Evolutionary conservation across 2,329 filamentous ascomycete genomes (phyloP).

Genomic region (Lecanosticta acicola): DNA sequence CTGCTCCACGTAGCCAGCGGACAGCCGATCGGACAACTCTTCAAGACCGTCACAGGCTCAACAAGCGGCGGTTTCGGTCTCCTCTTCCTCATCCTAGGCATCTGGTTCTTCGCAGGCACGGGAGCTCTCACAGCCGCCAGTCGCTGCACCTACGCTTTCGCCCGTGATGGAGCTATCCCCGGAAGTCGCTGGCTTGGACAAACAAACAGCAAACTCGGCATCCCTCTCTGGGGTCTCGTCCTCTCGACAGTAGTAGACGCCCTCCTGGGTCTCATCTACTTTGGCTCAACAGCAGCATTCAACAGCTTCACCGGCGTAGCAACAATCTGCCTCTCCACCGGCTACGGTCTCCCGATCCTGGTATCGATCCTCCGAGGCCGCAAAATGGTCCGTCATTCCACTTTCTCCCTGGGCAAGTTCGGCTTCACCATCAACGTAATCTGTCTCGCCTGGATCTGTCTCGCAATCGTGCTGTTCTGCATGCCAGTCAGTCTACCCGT

Average conservation of each 20-base stretch:
- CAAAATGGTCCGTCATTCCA: conserved; percentile 58
- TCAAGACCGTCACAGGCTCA: conserved; percentile 69
- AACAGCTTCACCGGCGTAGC: conserved; percentile 75
- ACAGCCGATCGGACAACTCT: conserved; percentile 69
- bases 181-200: conserved; percentile 32
- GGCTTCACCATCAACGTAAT: conserved; percentile 63
- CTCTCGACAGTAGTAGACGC: conserved; percentile 65
- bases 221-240: conserved; percentile 64
- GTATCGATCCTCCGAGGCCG: conserved; percentile 63
- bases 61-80: conserved; percentile 68
- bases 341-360: conserved; percentile 70
- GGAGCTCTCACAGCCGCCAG: conserved; percentile 69
- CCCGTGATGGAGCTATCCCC: conserved; percentile 64
- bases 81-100: conserved; percentile 69
- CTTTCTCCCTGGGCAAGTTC: conserved; percentile 63
- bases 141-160: conserved; percentile 67
- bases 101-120: conserved; percentile 70
- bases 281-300: conserved; percentile 70
- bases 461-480: conserved; percentile 68
- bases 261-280: conserved; percentile 71
- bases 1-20: conserved; percentile 63
- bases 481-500: conserved; percentile 54
- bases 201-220: conserved; percentile 60
- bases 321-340: conserved; percentile 70
- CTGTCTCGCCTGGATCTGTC: conserved; percentile 64